phyloP scores from a whole-genome alignment of 1,139 yeast species.

The Kluyveromyces marxianus region DNA sequence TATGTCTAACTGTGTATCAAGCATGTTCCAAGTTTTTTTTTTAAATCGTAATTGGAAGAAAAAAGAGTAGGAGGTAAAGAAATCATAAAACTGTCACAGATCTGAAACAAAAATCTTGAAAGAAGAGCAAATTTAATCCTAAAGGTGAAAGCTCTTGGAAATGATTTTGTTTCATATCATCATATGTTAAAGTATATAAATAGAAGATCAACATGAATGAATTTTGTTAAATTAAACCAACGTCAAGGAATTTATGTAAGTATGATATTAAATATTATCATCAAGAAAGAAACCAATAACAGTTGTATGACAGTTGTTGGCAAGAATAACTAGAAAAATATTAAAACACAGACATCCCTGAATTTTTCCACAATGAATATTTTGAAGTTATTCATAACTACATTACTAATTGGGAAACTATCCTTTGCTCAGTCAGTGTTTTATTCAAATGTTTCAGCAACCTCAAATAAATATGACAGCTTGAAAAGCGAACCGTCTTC shows the following conservation, averaged over 20 bases:
- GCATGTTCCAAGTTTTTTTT: background rate
- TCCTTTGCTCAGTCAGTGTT: background rate
- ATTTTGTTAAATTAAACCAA: too few species aligned
- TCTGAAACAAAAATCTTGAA: background rate
- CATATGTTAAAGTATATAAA: too few species aligned
- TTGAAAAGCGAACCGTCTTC: background rate
- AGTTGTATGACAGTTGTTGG: too few species aligned
- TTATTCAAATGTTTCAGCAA: conserved; percentile 2
- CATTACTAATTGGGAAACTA: background rate
- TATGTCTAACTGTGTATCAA: too few species aligned
- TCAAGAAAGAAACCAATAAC: too few species aligned
- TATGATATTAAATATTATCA: too few species aligned
- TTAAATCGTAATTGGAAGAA: background rate
- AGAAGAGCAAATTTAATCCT: background rate
- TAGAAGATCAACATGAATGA: too few species aligned
- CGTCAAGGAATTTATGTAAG: too few species aligned
- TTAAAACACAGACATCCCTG: too few species aligned
- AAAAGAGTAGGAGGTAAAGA: background rate
- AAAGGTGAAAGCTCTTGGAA: background rate
- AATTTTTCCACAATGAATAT: background rate
- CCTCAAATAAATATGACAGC: background rate
- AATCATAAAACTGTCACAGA: conserved; percentile 1
- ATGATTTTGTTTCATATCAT: too few species aligned
- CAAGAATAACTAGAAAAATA: too few species aligned
- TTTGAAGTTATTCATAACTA: background rate